These are phyloP conservation scores for Funneliformis geosporum DNA, from an alignment of 192 early-diverging fungal species.

Conservation along the genomic window DNA sequence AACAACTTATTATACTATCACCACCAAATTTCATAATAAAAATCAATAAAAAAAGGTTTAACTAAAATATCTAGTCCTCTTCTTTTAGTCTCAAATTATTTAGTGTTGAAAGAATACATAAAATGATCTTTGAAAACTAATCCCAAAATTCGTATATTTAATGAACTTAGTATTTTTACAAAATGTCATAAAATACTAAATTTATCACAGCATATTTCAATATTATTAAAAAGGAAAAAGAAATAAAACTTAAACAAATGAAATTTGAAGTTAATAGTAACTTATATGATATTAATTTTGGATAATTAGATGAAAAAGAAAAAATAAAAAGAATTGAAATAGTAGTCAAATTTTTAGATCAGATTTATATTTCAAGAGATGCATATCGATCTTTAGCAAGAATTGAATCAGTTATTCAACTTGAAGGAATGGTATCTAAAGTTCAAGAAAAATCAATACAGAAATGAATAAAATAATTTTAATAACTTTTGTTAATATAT, in stretches of 20 bases:
- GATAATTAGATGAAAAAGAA: neutral
- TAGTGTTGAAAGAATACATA: too few species aligned
- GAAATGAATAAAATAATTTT: constrained; percentile 1
- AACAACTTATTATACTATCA: too few species aligned
- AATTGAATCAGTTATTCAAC: neutral
- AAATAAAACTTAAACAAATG: neutral
- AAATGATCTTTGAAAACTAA: too few species aligned
- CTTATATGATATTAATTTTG: neutral
- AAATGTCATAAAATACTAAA: too few species aligned
- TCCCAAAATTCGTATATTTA: too few species aligned
- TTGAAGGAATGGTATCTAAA: neutral
- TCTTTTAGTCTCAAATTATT: too few species aligned
- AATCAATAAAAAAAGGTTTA: too few species aligned
- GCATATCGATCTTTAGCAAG: neutral
- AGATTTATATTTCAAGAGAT: neutral
- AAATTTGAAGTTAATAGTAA: neutral
- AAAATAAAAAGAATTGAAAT: neutral
- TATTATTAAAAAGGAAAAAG: too few species aligned
- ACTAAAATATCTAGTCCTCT: too few species aligned
- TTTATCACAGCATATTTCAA: too few species aligned
- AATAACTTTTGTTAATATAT: neutral
- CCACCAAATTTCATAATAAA: too few species aligned
- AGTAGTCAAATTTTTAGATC: neutral
- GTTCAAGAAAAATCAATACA: neutral
- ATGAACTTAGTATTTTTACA: too few species aligned